Conservation (phyloP, 306 rosid genomes). For the Vicia sativa region DNA sequence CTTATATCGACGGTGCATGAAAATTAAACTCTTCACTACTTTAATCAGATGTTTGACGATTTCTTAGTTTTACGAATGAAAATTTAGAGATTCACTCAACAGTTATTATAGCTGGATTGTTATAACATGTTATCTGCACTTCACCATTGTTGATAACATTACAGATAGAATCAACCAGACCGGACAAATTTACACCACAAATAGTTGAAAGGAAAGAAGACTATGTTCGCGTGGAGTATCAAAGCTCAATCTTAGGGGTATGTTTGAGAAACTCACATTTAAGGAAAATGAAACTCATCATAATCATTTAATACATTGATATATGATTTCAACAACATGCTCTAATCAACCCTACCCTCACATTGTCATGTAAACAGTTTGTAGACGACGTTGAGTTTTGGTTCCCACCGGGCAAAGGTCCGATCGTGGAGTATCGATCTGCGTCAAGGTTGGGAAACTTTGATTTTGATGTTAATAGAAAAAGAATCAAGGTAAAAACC, state of each 20-base stretch:
- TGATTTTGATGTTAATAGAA: constrained; percentile 84
- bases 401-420: constrained; percentile 74
- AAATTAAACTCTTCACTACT: no score
- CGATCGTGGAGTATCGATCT: constrained; percentile 81
- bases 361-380: constrained; percentile 48
- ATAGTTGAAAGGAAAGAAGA: constrained; percentile 78
- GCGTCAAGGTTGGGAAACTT: constrained; percentile 84
- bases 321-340: constrained; percentile 14
- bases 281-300: constrained; percentile 11
- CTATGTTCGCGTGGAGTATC: constrained; percentile 76
- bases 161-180: constrained; percentile 75
- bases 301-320: constrained; percentile 2
- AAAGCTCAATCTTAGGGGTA: constrained; percentile 82
- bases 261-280: neutral
- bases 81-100: neutral
- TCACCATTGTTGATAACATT: constrained; percentile 16
- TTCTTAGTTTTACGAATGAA: neutral
- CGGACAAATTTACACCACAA: constrained; percentile 68
- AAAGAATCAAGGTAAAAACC: constrained; percentile 80
- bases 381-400: constrained; percentile 97
- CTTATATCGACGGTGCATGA: no score
- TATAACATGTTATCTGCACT: constrained; percentile 18
- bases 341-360: neutral
- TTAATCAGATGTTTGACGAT: neutral
- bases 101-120: neutral